Percentiles rank a stretch among this genome's conserved stretches.
phyloP scores from a whole-genome alignment of 2,329 filamentous ascomycete genomes.

The Alternaria solani region DNA sequence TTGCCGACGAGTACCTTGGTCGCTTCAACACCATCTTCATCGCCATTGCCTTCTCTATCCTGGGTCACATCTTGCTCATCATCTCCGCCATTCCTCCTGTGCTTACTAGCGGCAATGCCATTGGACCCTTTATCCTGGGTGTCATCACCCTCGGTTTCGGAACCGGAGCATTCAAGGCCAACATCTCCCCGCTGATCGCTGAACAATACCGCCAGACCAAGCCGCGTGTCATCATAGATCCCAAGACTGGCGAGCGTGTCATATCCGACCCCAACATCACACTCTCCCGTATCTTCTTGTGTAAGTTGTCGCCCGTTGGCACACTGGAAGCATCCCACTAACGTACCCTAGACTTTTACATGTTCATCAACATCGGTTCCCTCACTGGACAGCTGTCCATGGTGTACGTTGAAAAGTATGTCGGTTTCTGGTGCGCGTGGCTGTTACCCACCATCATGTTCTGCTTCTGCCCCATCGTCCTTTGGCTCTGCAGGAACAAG shows the following conservation, averaged over 20 bases:
- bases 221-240: slow-evolving; percentile 63
- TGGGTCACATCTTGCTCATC: slow-evolving; percentile 64
- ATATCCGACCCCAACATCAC: slow-evolving; percentile 76
- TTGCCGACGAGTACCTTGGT: slow-evolving; percentile 66
- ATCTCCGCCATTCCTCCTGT: slow-evolving; percentile 62
- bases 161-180: slow-evolving; percentile 58
- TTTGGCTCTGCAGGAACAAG: slow-evolving; percentile 66
- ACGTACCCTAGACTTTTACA: background rate
- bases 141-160: slow-evolving; percentile 58
- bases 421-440: slow-evolving; percentile 78
- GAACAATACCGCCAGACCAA: slow-evolving; percentile 71
- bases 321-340: background rate
- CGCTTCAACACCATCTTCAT: slow-evolving; percentile 69
- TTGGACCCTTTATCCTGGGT: slow-evolving; percentile 61
- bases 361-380: slow-evolving; percentile 66
- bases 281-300: slow-evolving; percentile 67
- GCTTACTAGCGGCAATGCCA: slow-evolving; percentile 52
- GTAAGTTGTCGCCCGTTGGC: background rate
- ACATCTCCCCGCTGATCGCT: slow-evolving; percentile 69
- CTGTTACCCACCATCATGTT: slow-evolving; percentile 73
- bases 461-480: slow-evolving; percentile 67
- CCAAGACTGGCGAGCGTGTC: slow-evolving; percentile 68
- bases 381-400: slow-evolving; percentile 73
- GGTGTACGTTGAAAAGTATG: slow-evolving; percentile 78
- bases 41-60: slow-evolving; percentile 56